These are phyloP conservation scores for Scleroderma bovista DNA, from an alignment of 768 basidiomycete species.

Conservation along the genomic window DNA sequence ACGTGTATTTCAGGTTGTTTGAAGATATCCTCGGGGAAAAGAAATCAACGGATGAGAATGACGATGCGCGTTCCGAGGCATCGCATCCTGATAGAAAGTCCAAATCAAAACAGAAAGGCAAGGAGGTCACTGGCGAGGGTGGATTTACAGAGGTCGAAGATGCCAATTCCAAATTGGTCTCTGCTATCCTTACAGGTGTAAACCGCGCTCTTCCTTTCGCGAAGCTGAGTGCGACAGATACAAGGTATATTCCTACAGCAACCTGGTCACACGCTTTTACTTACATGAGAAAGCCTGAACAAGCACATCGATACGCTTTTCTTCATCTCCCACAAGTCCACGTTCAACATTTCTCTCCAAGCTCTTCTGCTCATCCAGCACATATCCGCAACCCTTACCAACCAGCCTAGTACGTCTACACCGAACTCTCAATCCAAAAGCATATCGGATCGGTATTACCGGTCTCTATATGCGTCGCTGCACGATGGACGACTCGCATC, in stretches of 20 bases:
- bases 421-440: slow-evolving; percentile 38
- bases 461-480: slow-evolving; percentile 85
- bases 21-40: slow-evolving; percentile 75
- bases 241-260: slow-evolving; percentile 42
- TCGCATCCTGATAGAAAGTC: slow-evolving; percentile 10
- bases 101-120: slow-evolving; percentile 26
- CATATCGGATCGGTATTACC: slow-evolving; percentile 65
- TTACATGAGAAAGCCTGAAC: slow-evolving; percentile 48
- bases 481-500: slow-evolving; percentile 73
- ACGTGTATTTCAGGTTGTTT: slow-evolving; percentile 94
- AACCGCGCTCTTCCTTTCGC: slow-evolving; percentile 95
- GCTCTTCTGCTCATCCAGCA: slow-evolving; percentile 87
- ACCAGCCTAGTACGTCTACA: slow-evolving; percentile 35
- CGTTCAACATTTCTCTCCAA: slow-evolving; percentile 95
- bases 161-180: slow-evolving; percentile 73
- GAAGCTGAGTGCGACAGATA: slow-evolving; percentile 63
- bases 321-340: slow-evolving; percentile 90
- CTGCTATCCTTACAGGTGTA: slow-evolving; percentile 88
- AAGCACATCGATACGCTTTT: slow-evolving; percentile 91
- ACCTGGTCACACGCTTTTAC: slow-evolving; percentile 2
- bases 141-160: slow-evolving; percentile 76
- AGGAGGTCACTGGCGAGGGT: slow-evolving; percentile 50
- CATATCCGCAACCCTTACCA: slow-evolving; percentile 53
- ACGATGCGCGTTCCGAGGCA: slow-evolving; percentile 31
- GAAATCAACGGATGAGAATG: slow-evolving; percentile 19